Conservation (phyloP, 768 basidiomycete species). For the Termitomyces eurrhizus region DNA sequence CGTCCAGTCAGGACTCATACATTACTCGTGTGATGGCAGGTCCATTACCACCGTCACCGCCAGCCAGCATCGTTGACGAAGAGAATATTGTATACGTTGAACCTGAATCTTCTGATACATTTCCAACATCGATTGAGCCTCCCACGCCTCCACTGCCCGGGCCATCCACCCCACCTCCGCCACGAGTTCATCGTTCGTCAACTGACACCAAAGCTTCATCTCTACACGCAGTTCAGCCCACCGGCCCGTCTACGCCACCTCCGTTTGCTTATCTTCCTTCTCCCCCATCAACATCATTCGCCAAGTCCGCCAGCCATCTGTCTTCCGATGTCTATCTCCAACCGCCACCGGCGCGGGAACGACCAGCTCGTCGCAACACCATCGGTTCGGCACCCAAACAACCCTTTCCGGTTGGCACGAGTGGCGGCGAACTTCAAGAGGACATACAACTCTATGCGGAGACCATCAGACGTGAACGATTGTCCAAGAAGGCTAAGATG, state of each 20-base stretch:
- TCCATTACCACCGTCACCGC: slow-evolving; percentile 28
- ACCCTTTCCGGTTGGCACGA: slow-evolving; percentile 23
- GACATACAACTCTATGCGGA: slow-evolving; percentile 91
- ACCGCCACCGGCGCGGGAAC: slow-evolving; percentile 39
- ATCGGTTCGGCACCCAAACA: slow-evolving; percentile 48
- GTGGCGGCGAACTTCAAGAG: slow-evolving; percentile 57
- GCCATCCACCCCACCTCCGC: slow-evolving; percentile 10
- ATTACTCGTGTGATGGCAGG: slow-evolving; percentile 18
- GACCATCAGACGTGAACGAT: slow-evolving; percentile 75
- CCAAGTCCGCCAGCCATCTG: slow-evolving; percentile 21
- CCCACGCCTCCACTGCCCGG: slow-evolving; percentile 2
- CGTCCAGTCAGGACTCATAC: slow-evolving; percentile 10
- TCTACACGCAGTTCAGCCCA: slow-evolving; percentile 23
- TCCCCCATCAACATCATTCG: slow-evolving; percentile 17
- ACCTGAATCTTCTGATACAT: slow-evolving; percentile 11
- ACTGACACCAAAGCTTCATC: slow-evolving; percentile 43
- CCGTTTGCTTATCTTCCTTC: slow-evolving; percentile 12
- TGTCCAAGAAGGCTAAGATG: slow-evolving; percentile 66
- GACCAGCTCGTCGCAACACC: slow-evolving; percentile 63
- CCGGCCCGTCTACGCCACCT: slow-evolving; percentile 14
- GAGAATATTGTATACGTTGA: slow-evolving; percentile 5
- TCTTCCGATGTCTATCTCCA: slow-evolving; percentile 48
- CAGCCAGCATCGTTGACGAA: slow-evolving; percentile 25
- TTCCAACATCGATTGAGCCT: background rate
- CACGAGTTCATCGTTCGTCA: slow-evolving; percentile 40